phyloP scores from a whole-genome alignment of 208 protist species.

The Plasmodiophora brassicae region DNA sequence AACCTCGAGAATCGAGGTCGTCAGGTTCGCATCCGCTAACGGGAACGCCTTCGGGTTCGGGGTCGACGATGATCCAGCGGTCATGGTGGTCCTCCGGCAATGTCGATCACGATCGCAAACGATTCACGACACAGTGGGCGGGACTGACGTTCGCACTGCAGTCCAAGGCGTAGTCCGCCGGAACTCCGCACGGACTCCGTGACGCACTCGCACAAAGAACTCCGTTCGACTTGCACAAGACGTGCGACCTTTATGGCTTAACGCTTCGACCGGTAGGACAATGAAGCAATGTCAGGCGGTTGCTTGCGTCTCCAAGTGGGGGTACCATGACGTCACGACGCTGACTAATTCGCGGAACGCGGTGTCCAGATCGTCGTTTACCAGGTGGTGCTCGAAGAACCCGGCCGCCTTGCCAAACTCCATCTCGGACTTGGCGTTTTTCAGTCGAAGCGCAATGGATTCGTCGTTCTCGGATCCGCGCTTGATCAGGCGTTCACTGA shows the following conservation, averaged over 20 bases:
- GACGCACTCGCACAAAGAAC: no score
- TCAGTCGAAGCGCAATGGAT: slow-evolving; percentile 57
- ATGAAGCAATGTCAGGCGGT: no score
- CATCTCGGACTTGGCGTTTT: slow-evolving; percentile 59
- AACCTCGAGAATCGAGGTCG: slow-evolving; percentile 54
- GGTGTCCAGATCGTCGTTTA: not conserved
- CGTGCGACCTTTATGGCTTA: no score
- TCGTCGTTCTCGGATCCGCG: slow-evolving; percentile 65
- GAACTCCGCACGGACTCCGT: no score
- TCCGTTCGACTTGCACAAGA: no score
- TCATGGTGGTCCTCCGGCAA: not conserved
- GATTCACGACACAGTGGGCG: slow-evolving; percentile 32
- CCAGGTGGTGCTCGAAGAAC: not conserved
- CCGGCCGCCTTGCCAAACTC: not conserved
- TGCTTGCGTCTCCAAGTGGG: not conserved
- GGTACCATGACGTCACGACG: not conserved
- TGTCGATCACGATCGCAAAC: slow-evolving; percentile 25
- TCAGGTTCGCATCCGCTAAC: slow-evolving; percentile 86
- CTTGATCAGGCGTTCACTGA: slow-evolving; percentile 52
- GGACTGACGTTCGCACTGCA: no score
- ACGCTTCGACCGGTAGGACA: no score
- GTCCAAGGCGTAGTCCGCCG: no score
- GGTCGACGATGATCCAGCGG: slow-evolving; percentile 51
- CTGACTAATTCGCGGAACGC: not conserved
- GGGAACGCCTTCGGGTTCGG: slow-evolving; percentile 96